Evolutionary conservation across 75 land plant species (phyloP).

Genomic region (Cunninghamia lanceolata): DNA sequence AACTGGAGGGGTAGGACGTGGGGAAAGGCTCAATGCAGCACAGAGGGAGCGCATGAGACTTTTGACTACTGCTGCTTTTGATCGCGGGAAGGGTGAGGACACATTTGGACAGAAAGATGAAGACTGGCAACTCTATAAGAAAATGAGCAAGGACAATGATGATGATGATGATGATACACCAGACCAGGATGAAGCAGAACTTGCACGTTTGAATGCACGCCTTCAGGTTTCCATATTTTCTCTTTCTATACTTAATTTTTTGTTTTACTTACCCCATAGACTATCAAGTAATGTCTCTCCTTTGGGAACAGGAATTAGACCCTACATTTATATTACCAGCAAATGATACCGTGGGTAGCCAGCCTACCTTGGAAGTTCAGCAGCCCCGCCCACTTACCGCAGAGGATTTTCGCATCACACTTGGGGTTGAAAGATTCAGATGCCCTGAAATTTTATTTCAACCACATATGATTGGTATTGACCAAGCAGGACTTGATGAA

Average conservation of each 20-base stretch:
- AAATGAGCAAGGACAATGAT: slow-evolving; percentile 94
- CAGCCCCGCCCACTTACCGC: slow-evolving; percentile 63
- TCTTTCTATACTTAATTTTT: not conserved
- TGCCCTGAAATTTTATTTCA: slow-evolving; percentile 86
- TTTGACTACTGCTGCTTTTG: slow-evolving; percentile 94
- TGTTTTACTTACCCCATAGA: not conserved
- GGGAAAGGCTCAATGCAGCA: slow-evolving; percentile 84
- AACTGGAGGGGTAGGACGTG: slow-evolving; percentile 77
- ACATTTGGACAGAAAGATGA: slow-evolving; percentile 96
- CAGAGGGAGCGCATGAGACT: slow-evolving; percentile 98
- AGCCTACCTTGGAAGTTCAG: slow-evolving; percentile 34
- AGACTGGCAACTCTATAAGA: slow-evolving; percentile 96
- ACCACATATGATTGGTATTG: slow-evolving; percentile 76
- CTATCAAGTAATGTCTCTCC: not conserved
- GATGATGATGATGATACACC: slow-evolving; percentile 81
- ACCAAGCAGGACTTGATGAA: slow-evolving; percentile 90
- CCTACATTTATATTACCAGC: slow-evolving; percentile 43
- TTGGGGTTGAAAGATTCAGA: slow-evolving; percentile 90
- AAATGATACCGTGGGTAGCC: slow-evolving; percentile 14
- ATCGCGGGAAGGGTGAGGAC: slow-evolving; percentile 97
- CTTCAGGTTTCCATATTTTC: slow-evolving; percentile 60
- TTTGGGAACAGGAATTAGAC: slow-evolving; percentile 49
- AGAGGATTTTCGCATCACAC: slow-evolving; percentile 78
- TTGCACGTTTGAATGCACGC: slow-evolving; percentile 62
- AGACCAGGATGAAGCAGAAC: slow-evolving; percentile 79